Evolutionary conservation across 2,329 filamentous ascomycete species (phyloP).

Genomic region (Fusarium odoratissimum): DNA sequence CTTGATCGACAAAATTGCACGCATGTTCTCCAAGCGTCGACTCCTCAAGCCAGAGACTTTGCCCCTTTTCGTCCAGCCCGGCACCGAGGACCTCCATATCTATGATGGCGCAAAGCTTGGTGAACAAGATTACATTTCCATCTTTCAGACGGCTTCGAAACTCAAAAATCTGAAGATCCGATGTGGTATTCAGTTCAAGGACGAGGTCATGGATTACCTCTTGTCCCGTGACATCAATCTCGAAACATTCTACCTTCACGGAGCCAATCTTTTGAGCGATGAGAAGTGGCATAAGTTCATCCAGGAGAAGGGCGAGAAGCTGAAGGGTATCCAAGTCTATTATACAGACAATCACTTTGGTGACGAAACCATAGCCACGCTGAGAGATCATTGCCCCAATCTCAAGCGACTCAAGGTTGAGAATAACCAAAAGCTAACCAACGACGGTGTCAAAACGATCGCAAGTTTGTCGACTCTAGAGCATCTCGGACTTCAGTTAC

Average conservation of each 20-base stretch:
- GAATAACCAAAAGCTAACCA: slow-evolving; percentile 80
- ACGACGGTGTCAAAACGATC: slow-evolving; percentile 73
- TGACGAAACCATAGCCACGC: slow-evolving; percentile 72
- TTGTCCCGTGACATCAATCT: slow-evolving; percentile 76
- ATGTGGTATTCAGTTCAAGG: slow-evolving; percentile 93
- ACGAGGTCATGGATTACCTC: slow-evolving; percentile 84
- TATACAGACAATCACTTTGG: slow-evolving; percentile 86
- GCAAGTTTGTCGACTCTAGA: slow-evolving; percentile 71
- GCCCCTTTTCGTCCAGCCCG: slow-evolving; percentile 66
- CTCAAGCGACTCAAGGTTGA: slow-evolving; percentile 82
- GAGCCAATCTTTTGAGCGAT: slow-evolving; percentile 85
- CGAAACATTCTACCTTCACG: slow-evolving; percentile 81
- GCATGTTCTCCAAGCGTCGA: slow-evolving; percentile 70
- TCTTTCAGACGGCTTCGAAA: slow-evolving; percentile 79
- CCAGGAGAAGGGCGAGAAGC: slow-evolving; percentile 68
- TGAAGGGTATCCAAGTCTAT: slow-evolving; percentile 80
- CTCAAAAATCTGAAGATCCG: slow-evolving; percentile 79
- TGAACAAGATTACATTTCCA: slow-evolving; percentile 80
- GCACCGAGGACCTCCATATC: slow-evolving; percentile 62
- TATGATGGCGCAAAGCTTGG: slow-evolving; percentile 74
- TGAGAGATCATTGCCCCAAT: slow-evolving; percentile 73
- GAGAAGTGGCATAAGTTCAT: slow-evolving; percentile 80
- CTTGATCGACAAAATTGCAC: slow-evolving; percentile 69
- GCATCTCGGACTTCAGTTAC: slow-evolving; percentile 79
- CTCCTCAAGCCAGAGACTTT: slow-evolving; percentile 66